Base-by-base conservation (phyloP, 2,329 filamentous ascomycete genomes). In the Zarea fungicola region DNA sequence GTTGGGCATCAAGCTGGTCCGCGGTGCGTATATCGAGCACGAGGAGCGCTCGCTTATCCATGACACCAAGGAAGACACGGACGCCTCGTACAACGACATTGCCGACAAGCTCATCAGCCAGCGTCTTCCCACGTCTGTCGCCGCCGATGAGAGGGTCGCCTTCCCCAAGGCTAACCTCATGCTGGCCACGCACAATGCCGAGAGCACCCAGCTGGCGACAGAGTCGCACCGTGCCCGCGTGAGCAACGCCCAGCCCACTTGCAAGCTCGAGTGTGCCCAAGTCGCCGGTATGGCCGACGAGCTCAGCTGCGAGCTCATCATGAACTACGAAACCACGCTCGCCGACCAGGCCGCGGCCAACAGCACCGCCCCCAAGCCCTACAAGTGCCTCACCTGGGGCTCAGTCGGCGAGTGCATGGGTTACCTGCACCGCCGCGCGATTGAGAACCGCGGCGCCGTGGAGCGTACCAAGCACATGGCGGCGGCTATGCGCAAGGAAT, bases 221-320 rank as follows among this genome's bases (percentile, higher is more conserved):
- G 63, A 61, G 2, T 31, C 48, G 41, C 48, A 50, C 41, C 26
- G 28, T 8, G 26, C 21, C n/a, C 48, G 48, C 40, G 19, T 50
- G 41, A 32, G 34, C 41, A 41, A 44, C 40, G 48, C 26, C 48
- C 28, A 19, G 48, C 7, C 32, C 26, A 50, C 48, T 16, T 50
- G 48, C 48, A 56, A 78, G 8, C 63, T 75, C 19, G 68, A 68
- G 57, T 60, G 51, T 10, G 67, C 84, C 2, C 89, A 93, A 67
- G 75, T 95, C 3, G 84, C 89, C 69, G 89, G 89, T 28, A 95
- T 95, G 89, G 89, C 89, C 2, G 89, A 95, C 58, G 89, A 95
- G 61, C 80, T 95, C 31, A 86, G 82, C 59, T 80, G 76, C 60
- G 74, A 76, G 60, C 64, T 81, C 19, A 62, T 77, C 13, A 34